Evolutionary conservation across 1,284 basidiomycete genomes (phyloP), one percentile per base, ranked within the genome.

Genomic region (Rhodotorula sp.): DNA sequence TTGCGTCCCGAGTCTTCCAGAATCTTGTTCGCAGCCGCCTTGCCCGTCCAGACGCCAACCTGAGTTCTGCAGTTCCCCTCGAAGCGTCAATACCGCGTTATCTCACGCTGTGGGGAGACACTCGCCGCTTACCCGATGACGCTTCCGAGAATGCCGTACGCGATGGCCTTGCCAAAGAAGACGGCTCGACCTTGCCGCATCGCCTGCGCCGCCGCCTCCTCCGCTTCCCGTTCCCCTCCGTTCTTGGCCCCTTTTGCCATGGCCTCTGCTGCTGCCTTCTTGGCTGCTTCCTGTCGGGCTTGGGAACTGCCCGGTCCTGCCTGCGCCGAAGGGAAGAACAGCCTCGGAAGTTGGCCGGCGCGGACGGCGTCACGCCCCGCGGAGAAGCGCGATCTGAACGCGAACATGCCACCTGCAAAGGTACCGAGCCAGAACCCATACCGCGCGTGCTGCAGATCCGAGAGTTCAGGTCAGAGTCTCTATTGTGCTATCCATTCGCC

Each of bases 91-190:
- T 47, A 10, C 10, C 4, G 10, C 1, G 51, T 2, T 23, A 3
- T 14, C 34, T 34, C 34, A 8, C 34, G 34, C 34, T 34, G 2
- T 21, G 10, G 12, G 10, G 10, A 4, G 16, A 15, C 10, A 15
- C 39, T 23, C 58, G 23, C 5, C 2, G 16, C 70, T 29, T 39
- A 72, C 70, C 70, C 70, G 3, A 61, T 15, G 16, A 72, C 48
- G n/a, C 60, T 63, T 1, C 70, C 70, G 4, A 68, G 51, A 18
- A 72, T 65, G 14, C 70, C 70, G 31, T 63, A 72, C 15, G 67
- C 70, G 39, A 72, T 54, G 18, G 67, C 70, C 39, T 69, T 72
- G n/a, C 64, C 70, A 18, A 72, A 62, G 34, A 72, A 63, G 4
- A 39, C 10, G 6, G 64, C 70, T 58, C 58, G 65, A 3, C 67